Evolutionary conservation across 371 early-diverging fungal species (phyloP).

Genomic region (Mortierella sp.): DNA sequence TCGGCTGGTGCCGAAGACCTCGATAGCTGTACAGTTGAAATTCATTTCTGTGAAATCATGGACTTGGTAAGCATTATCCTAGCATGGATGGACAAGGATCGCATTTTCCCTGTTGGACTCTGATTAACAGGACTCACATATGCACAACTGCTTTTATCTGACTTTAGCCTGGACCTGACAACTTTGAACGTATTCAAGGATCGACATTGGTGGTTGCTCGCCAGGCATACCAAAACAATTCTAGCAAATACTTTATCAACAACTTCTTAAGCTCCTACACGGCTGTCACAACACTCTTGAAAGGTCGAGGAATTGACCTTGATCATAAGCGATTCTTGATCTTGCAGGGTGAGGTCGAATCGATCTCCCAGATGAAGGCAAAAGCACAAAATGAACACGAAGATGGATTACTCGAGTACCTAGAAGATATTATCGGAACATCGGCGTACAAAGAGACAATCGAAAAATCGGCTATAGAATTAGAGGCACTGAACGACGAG

Average conservation of each 20-base stretch:
- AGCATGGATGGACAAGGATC: background rate
- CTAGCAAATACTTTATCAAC: slow-evolving; percentile 88
- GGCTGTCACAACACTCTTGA: slow-evolving; percentile 91
- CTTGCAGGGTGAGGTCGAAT: slow-evolving; percentile 99
- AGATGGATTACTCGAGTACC: slow-evolving; percentile 98
- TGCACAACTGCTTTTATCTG: background rate
- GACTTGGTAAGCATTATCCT: slow-evolving; percentile 67
- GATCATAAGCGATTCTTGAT: slow-evolving; percentile 99
- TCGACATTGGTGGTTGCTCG: slow-evolving; percentile 87
- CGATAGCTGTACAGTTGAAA: slow-evolving; percentile 89
- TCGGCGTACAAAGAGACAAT: slow-evolving; percentile 91
- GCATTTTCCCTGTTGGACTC: background rate
- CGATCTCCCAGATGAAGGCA: slow-evolving; percentile 99
- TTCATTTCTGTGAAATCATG: slow-evolving; percentile 94
- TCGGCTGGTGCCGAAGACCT: slow-evolving; percentile 84
- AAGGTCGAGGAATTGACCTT: slow-evolving; percentile 94
- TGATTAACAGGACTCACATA: background rate
- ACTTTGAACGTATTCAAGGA: slow-evolving; percentile 73
- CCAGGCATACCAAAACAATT: slow-evolving; percentile 79
- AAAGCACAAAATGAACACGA: slow-evolving; percentile 94
- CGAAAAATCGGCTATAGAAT: slow-evolving; percentile 72
- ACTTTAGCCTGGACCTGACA: slow-evolving; percentile 69
- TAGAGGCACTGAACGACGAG: slow-evolving; percentile 84
- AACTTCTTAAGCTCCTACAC: slow-evolving; percentile 77
- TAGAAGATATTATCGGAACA: slow-evolving; percentile 99